Conservation (phyloP, 2,329 filamentous ascomycete species). For the Colletotrichum tanaceti region DNA sequence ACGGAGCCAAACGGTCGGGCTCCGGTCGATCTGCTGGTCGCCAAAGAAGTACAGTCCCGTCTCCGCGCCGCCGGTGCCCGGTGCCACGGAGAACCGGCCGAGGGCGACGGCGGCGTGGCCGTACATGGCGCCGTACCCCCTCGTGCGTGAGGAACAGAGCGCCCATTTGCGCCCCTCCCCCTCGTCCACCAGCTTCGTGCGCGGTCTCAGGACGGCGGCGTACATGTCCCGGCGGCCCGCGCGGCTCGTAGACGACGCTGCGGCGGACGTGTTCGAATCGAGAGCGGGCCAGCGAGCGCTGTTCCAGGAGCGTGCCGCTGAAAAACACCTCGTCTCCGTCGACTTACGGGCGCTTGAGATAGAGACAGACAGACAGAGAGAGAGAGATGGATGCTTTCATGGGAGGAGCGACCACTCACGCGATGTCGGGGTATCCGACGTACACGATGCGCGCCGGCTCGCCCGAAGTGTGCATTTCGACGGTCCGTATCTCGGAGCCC, state of each 20-base stretch:
- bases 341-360: too few species aligned
- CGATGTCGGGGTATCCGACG: conserved; percentile 52
- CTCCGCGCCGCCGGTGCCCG: conserved; percentile 47
- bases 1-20: conserved; percentile 27
- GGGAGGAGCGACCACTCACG: background rate
- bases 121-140: conserved; percentile 39
- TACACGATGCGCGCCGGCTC: conserved; percentile 61
- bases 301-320: conserved; percentile 53
- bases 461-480: conserved; percentile 61
- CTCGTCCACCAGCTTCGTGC: conserved; percentile 28
- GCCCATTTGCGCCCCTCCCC: conserved; percentile 38
- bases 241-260: conserved; percentile 35
- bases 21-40: conserved; percentile 55
- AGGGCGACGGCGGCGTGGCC: conserved; percentile 57
- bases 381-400: background rate
- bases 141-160: conserved; percentile 38
- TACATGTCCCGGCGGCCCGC: conserved; percentile 41
- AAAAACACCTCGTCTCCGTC: background rate
- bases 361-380: too few species aligned
- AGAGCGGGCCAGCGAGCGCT: conserved; percentile 45
- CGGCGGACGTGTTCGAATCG: conserved; percentile 32
- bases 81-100: conserved; percentile 56
- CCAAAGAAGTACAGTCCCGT: conserved; percentile 59
- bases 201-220: conserved; percentile 29
- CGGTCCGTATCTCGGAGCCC: conserved; percentile 21